phyloP scores from a whole-genome alignment of 164 flowering plant species.

The Berberis vulgaris region DNA sequence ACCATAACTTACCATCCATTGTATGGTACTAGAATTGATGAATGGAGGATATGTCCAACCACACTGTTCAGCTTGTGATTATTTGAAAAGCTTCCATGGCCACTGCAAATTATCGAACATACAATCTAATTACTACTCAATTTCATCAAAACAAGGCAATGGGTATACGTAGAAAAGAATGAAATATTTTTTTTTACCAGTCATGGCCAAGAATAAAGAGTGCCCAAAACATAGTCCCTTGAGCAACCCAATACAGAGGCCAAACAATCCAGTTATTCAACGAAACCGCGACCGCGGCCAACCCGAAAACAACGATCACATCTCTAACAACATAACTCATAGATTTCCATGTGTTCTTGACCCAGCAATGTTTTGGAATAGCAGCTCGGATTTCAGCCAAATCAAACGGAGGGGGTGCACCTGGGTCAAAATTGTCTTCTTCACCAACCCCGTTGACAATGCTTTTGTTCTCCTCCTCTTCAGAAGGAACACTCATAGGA shows the following conservation, averaged over 20 bases:
- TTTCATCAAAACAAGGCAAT: conserved; percentile 5
- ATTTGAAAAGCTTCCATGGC: conserved; percentile 51
- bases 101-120: conserved; percentile 24
- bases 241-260: conserved; percentile 84
- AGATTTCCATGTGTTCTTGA: conserved; percentile 70
- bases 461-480: conserved; percentile 7
- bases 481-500: conserved; percentile 12
- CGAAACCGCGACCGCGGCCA: conserved; percentile 41
- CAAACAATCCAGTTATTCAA: conserved; percentile 56
- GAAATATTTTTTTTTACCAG: conserved; percentile 32
- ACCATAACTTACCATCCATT: conserved; percentile 44
- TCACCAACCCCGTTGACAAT: conserved; percentile 11
- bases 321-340: conserved; percentile 67
- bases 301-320: conserved; percentile 34
- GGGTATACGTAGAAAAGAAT: conserved; percentile 1
- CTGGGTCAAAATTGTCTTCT: conserved; percentile 41
- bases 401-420: conserved; percentile 64
- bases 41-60: conserved; percentile 54
- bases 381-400: conserved; percentile 77
- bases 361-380: conserved; percentile 91
- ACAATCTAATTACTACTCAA: too few relatives aligned
- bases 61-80: conserved; percentile 32
- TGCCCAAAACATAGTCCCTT: conserved; percentile 96
- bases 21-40: conserved; percentile 55
- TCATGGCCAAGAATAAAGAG: conserved; percentile 86